phyloP scores from a whole-genome alignment of 106 monocot species.

The Acorus gramineus region DNA sequence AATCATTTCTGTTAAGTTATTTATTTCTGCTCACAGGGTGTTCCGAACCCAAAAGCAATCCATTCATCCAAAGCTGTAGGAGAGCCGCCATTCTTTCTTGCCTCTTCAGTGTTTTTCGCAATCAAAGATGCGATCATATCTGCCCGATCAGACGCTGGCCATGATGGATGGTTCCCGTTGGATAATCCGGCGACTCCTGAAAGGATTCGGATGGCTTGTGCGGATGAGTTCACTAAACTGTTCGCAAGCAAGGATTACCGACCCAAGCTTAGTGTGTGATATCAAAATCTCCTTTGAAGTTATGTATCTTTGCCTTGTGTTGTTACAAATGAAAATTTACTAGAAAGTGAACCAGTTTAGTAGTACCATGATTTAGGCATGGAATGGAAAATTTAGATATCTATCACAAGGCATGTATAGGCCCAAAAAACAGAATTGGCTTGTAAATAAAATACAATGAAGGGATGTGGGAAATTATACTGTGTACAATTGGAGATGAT shows the following conservation, averaged over 20 bases:
- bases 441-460: too few species aligned
- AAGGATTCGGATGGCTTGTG: slow-evolving; percentile 94
- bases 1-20: background rate
- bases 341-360: too few species aligned
- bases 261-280: slow-evolving; percentile 85
- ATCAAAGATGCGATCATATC: slow-evolving; percentile 83
- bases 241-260: slow-evolving; percentile 44
- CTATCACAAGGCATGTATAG: too few species aligned
- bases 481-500: too few species aligned
- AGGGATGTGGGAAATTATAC: too few species aligned
- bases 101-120: slow-evolving; percentile 73
- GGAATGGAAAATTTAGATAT: too few species aligned
- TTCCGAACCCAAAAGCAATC: slow-evolving; percentile 75
- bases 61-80: slow-evolving; percentile 96
- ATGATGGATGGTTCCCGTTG: slow-evolving; percentile 68
- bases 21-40: slow-evolving; percentile 37
- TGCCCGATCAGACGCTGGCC: slow-evolving; percentile 70
- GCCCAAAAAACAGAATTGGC: too few species aligned
- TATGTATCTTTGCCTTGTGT: too few species aligned
- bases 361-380: too few species aligned
- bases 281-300: too few species aligned
- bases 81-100: slow-evolving; percentile 93
- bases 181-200: slow-evolving; percentile 93
- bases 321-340: too few species aligned
- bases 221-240: slow-evolving; percentile 56